phyloP scores from a whole-genome alignment of 1,284 basidiomycete genomes.

The Ceratobasidium sp. region DNA sequence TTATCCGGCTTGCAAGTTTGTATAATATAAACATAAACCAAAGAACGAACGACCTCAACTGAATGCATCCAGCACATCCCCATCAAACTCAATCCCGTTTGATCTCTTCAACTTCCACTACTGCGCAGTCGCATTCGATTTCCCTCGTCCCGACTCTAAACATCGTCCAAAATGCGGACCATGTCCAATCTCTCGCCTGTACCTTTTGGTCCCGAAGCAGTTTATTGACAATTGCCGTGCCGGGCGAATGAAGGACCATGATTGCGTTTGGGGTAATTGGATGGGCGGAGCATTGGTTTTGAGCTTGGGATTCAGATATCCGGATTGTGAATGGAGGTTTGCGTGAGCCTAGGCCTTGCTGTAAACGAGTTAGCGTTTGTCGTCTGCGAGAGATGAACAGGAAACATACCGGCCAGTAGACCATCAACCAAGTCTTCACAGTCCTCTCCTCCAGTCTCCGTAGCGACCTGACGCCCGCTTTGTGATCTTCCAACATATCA shows the following conservation, averaged over 20 bases:
- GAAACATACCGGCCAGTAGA: conserved; percentile 26
- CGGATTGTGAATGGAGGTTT: conserved; percentile 19
- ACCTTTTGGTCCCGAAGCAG: conserved; percentile 27
- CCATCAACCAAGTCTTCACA: conserved; percentile 29
- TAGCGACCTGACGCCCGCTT: neutral
- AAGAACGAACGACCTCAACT: neutral
- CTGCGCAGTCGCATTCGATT: conserved; percentile 29
- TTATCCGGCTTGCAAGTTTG: neutral
- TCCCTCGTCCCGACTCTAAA: neutral
- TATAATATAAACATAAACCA: neutral
- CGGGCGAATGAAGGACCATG: conserved; percentile 13
- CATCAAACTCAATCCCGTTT: neutral
- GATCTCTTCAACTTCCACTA: conserved; percentile 21
- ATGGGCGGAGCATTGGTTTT: conserved; percentile 25
- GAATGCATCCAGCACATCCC: neutral
- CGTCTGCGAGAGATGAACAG: neutral
- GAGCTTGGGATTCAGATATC: conserved; percentile 23
- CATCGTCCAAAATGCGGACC: conserved; percentile 36
- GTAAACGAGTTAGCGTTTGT: neutral
- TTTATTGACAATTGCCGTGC: neutral
- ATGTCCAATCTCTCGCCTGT: conserved; percentile 7
- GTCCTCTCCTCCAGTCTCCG: conserved; percentile 5
- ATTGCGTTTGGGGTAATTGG: conserved; percentile 10
- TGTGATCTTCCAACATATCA: conserved; percentile 12
- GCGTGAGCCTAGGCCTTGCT: conserved; percentile 32